Evolutionary conservation across 768 basidiomycete species (phyloP), one percentile per base, ranked within the genome.

Genomic region (Grammothele lineata): DNA sequence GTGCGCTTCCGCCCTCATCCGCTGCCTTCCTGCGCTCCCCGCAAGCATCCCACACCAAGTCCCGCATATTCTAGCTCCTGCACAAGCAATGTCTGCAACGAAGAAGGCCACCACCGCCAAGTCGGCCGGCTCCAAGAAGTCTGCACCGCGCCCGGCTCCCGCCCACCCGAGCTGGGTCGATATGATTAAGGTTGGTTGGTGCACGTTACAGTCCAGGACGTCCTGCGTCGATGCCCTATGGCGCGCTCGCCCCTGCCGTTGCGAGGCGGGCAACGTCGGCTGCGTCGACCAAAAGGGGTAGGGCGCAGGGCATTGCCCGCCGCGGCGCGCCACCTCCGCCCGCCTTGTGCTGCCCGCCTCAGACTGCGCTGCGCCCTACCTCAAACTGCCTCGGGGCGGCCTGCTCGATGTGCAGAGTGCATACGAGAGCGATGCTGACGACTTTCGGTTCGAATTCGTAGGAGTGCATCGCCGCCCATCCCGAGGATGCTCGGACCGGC

Each of bases 381-480:
- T n/a, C 26, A 22, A 10, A 32, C 34, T 19, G 14, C 22, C 19
- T 25, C 22, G 18, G n/a, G n/a, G n/a, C n/a, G n/a, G n/a, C n/a
- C n/a, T n/a, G n/a, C n/a, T n/a, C n/a, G n/a, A n/a, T n/a, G n/a
- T n/a, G n/a, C n/a, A n/a, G n/a, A n/a, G n/a, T n/a, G n/a, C n/a
- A n/a, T n/a, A n/a, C n/a, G n/a, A n/a, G n/a, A n/a, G n/a, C n/a
- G n/a, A n/a, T n/a, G n/a, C n/a, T n/a, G n/a, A n/a, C n/a, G n/a
- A n/a, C n/a, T n/a, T n/a, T n/a, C n/a, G n/a, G n/a, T n/a, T n/a
- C n/a, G n/a, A n/a, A 35, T 46, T 51, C 41, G 55, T 69, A 93
- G 91, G 92, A 93, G 72, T 91, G 88, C 59, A 89, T 95, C 66
- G 67, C 75, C 51, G 74, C 70, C 45, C 69, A 82, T 66, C 77